These are phyloP conservation scores for Phytopythium mirpurense DNA, from an alignment of 352 stramenopile genomes.

Conservation along the genomic window DNA sequence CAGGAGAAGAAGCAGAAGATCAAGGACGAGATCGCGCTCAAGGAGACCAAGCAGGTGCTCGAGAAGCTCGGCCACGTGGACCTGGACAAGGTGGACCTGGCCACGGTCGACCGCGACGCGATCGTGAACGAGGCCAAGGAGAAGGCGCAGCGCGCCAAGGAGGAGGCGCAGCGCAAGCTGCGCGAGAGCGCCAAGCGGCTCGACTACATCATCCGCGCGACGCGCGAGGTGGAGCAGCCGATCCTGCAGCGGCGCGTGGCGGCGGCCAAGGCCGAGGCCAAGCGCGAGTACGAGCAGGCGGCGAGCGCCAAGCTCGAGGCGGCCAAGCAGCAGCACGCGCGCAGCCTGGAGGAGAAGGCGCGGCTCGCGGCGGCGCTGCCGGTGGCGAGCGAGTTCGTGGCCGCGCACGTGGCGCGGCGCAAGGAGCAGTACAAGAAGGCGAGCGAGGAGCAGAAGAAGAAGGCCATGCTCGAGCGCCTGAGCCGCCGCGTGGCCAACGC, in stretches of 20 bases:
- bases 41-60: constrained; percentile 83
- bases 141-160: constrained; percentile 93
- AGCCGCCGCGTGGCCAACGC: constrained; percentile 58
- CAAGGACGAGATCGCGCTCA: constrained; percentile 92
- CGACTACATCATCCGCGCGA: constrained; percentile 95
- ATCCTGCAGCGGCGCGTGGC: constrained; percentile 85
- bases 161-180: constrained; percentile 93
- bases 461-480: constrained; percentile 59
- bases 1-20: constrained; percentile 95
- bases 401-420: constrained; percentile 67
- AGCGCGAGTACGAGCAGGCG: constrained; percentile 71
- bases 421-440: constrained; percentile 87
- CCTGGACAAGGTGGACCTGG: constrained; percentile 60
- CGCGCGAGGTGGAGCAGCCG: constrained; percentile 94
- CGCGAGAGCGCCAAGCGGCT: constrained; percentile 90
- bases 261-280: constrained; percentile 69
- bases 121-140: constrained; percentile 92
- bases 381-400: constrained; percentile 69
- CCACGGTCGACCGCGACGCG: constrained; percentile 77
- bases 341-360: constrained; percentile 85
- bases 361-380: constrained; percentile 69
- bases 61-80: constrained; percentile 68
- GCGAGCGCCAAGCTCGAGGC: constrained; percentile 72
- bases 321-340: constrained; percentile 86
- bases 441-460: constrained; percentile 84